Base-by-base conservation (phyloP, 148 eudicot species). In the Agrostemma githago region DNA sequence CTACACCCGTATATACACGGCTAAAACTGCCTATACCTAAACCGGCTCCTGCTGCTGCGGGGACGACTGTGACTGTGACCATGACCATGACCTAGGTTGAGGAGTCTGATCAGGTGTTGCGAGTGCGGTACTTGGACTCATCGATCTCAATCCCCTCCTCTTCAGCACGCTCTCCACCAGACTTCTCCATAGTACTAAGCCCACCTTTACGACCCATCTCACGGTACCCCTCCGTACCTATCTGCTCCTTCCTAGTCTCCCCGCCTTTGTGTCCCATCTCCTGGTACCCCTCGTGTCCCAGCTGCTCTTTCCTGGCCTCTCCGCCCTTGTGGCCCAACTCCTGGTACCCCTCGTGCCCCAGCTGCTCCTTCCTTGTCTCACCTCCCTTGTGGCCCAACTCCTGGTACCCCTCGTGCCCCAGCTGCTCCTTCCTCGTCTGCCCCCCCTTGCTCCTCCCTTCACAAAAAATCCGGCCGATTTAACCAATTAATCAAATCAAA, bases 391-490 rank as follows among this genome's bases (percentile, higher is more conserved):
- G 54, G 9, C 81, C 81, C 62, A 68, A 4, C 68, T 78, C 81
- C 73, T 78, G 81, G 73, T 67, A 78, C 5, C 77, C 81, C 56
- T 78, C 81, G 15, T 81, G 77, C n/a, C 85, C 83, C 14, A 79
- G 74, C 73, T 83, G 85, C 68, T 82, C 85, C 39, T 56, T 77
- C 69, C 88, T 74, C 2, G 86, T 83, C 58, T 81, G 88, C 62
- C 88, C 86, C 59, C 89, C 89, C 41, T 73, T 76, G 84, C 86
- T 86, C 62, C 88, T 79, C 79, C 90, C 90, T 86, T 53, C 38
- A n/a, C n/a, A n/a, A n/a, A n/a, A n/a, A n/a, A n/a, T n/a, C n/a
- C n/a, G n/a, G n/a, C n/a, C n/a, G n/a, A n/a, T n/a, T n/a, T n/a
- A n/a, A n/a, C n/a, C n/a, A n/a, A n/a, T n/a, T n/a, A n/a, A n/a